Evolutionary conservation across 306 rosid species (phyloP).

Genomic region (Quercus ilex): DNA sequence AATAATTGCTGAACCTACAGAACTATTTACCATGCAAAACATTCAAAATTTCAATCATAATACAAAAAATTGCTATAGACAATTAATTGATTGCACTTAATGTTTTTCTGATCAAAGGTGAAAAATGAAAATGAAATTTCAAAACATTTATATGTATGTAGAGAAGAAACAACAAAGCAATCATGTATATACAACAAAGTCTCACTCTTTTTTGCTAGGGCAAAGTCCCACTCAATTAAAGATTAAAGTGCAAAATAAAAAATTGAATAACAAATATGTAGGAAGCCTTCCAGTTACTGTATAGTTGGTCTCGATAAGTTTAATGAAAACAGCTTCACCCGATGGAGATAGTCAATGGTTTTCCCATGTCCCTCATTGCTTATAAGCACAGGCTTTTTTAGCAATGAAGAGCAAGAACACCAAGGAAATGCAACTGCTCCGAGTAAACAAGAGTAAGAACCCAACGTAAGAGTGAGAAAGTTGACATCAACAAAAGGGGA

Average conservation of each 20-base stretch:
- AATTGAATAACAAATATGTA: not conserved
- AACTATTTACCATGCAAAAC: not conserved
- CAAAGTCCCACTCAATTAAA: not conserved
- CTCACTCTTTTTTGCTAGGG: not conserved
- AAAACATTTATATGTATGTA: not conserved
- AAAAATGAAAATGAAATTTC: not conserved
- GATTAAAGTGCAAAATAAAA: not conserved
- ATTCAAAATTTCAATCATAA: not conserved
- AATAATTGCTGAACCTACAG: not conserved
- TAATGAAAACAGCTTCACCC: not conserved
- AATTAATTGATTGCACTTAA: not conserved
- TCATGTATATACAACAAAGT: not conserved
- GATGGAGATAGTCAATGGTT: not conserved
- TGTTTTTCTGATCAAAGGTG: not conserved
- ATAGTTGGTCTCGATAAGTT: not conserved
- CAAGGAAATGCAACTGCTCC: not conserved
- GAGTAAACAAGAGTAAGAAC: not conserved
- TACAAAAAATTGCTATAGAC: not conserved
- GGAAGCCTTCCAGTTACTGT: not conserved
- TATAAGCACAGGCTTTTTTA: not conserved
- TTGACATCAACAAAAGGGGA: no score
- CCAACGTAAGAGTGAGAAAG: no score
- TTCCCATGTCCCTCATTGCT: not conserved
- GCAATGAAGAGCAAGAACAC: not conserved
- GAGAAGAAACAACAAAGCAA: not conserved